Evolutionary conservation across 768 basidiomycete species (phyloP).

Genomic region (Lyophyllum decastes): DNA sequence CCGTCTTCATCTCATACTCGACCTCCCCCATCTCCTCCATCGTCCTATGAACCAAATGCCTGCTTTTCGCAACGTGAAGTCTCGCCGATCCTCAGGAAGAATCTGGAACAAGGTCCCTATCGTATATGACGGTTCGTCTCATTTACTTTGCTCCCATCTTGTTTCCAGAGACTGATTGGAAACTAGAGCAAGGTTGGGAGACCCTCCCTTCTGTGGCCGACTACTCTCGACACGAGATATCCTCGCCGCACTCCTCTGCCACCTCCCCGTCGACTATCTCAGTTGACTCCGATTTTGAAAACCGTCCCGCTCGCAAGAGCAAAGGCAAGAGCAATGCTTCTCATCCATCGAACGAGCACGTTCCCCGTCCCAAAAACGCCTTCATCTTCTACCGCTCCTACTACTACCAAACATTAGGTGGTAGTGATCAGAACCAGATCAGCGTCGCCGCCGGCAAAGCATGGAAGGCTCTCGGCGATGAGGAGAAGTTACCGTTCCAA

Average conservation of each 20-base stretch:
- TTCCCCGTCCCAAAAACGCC: conserved; percentile 40
- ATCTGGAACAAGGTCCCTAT: conserved; percentile 20
- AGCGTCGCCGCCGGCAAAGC: conserved; percentile 31
- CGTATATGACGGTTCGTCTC: conserved; percentile 24
- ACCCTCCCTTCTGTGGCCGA: not conserved
- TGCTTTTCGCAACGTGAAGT: conserved; percentile 25
- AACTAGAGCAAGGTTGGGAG: conserved; percentile 24
- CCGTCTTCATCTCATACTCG: not conserved
- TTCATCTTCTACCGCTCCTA: conserved; percentile 40
- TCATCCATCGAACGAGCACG: conserved; percentile 16
- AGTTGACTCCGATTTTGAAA: conserved; percentile 9
- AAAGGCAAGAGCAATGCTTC: conserved; percentile 15
- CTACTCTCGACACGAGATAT: not conserved
- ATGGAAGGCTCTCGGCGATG: conserved; percentile 26
- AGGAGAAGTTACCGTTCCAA: conserved; percentile 22
- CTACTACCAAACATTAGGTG: conserved; percentile 16
- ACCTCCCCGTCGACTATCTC: conserved; percentile 14
- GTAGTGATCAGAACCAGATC: conserved; percentile 32
- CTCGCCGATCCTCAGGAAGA: conserved; percentile 24
- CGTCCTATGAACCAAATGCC: conserved; percentile 23
- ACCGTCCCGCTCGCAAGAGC: conserved; percentile 3
- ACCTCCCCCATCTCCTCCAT: not conserved
- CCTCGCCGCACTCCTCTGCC: conserved; percentile 10
- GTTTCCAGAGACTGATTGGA: not conserved
- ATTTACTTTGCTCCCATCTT: conserved; percentile 1